Base-by-base conservation (phyloP, 495 filamentous ascomycete species). In the Copromyces sp. region DNA sequence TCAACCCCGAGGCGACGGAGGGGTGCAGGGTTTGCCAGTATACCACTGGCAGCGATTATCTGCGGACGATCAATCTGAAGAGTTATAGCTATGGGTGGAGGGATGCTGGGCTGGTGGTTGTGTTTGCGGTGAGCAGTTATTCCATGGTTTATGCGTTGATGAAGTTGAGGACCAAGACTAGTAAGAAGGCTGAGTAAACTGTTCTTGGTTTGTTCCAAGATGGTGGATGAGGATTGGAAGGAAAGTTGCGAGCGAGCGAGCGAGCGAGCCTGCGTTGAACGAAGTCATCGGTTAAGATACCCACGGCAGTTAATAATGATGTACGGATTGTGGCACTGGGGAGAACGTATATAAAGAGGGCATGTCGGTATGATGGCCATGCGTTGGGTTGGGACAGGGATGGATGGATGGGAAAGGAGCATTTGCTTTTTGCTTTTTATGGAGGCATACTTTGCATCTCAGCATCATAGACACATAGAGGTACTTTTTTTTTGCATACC, bases 21-120 rank as follows among this genome's bases (percentile, higher is more conserved):
- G 75, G 84, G 17, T 93, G 91, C 75, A 77, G 83, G n/a, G 90
- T 87, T 70, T 93, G 91, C 74, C 86, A 87, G 73, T 91, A 87
- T 75, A 80, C 80, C 4, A 82, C 47, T 59, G 90, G 90, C 0
- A 84, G 87, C 74, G 82, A 87, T 59, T 93, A 87, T 73, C 81
- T 90, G 68, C 68, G 53, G 44, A 71, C 70, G 38, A 40, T 82
- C 2, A 79, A 81, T 29, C 68, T 79, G 9, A 72, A 75, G 37
- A 72, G 77, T 77, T 87, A 84, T 78, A 68, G 77, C 70, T 77
- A 90, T 72, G 89, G 89, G 69, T 92, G 90, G 91, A 81, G 88
- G 40, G 80, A 90, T 76, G 89, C 87, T 72, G 90, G 84, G 59
- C 82, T 89, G 79, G 73, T 78, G 12, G 73, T 75, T 37, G 74